Base-by-base conservation (phyloP, 164 flowering plant species). In the Sedum album region DNA sequence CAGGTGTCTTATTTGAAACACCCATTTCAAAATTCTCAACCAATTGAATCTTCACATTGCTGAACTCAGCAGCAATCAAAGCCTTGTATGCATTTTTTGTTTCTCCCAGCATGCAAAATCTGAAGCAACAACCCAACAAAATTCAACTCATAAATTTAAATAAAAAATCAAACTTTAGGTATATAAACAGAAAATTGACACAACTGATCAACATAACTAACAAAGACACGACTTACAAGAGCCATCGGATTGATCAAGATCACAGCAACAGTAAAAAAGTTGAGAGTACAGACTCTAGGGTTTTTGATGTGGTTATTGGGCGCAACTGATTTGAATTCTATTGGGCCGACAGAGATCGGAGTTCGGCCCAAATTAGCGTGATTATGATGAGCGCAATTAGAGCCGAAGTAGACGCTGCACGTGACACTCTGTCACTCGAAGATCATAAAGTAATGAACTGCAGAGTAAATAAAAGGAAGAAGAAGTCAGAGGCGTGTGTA, bases 1-100 rank as follows among this genome's bases (percentile, higher is more conserved):
- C 87, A 0, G 90, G 86, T 44, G 84, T 81, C 68, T 86, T 84
- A 49, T 86, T 87, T 2, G 90, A 64, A 21, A 89, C 86, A 25
- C 92, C 96, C 90, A 87, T 87, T 79, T 82, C 82, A 80, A 87
- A 89, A 70, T 84, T 72, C 71, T 75, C 46, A 18, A 26, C 80
- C 57, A 89, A 42, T 38, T 83, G 71, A 42, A 89, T 75, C 61
- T 83, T 23, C 31, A 84, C 86, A 31, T 88, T 90, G 46, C 65
- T 46, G 74, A 86, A 89, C 75, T 84, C 90, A 2, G 92, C 96
- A 25, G 82, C 81, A 76, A 89, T 86, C 20, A 83, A 88, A 0
- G 86, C 57, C 86, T 89, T 87, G 76, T 31, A 74, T 7, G 82
- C 85, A 85, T 87, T 87, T 76, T 85, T 89, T 87, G 4, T 68